Percentiles rank a stretch among this genome's conserved stretches.
Conservation (phyloP, 768 basidiomycete genomes). For the Boletus vermiculosoides region DNA sequence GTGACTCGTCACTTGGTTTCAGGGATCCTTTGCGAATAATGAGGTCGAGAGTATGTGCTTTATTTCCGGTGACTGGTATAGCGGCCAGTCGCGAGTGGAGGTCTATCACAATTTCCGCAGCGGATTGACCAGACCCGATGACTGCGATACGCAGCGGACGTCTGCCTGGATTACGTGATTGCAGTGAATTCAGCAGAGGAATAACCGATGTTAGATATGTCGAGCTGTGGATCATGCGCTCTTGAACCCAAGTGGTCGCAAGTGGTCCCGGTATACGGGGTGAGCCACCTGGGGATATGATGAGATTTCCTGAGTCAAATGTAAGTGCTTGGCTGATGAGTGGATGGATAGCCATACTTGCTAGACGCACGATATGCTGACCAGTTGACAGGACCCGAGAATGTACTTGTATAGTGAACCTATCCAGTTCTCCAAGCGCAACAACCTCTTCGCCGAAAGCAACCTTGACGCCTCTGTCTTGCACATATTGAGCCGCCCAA, state of each 20-base stretch:
- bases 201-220: constrained; percentile 40
- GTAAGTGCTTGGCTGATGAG: constrained; percentile 2
- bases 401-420: constrained; percentile 39
- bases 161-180: constrained; percentile 15
- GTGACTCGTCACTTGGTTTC: constrained; percentile 52
- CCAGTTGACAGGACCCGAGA: constrained; percentile 38
- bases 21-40: constrained; percentile 50
- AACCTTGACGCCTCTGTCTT: constrained; percentile 42
- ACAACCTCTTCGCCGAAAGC: constrained; percentile 49
- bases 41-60: constrained; percentile 45
- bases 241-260: constrained; percentile 31
- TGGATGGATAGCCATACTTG: constrained; percentile 37
- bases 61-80: constrained; percentile 25
- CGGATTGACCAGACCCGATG: constrained; percentile 49
- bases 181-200: constrained; percentile 32
- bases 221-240: constrained; percentile 44
- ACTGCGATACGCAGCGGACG: constrained; percentile 43
- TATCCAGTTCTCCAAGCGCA: constrained; percentile 33
- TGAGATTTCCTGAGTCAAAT: constrained; percentile 39
- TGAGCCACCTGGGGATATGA: constrained; percentile 51
- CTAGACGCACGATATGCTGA: constrained; percentile 31
- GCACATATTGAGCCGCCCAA: constrained; percentile 49
- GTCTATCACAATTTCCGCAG: constrained; percentile 47
- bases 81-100: constrained; percentile 39
- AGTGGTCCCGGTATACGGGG: constrained; percentile 43